phyloP scores from a whole-genome alignment of 352 stramenopile species.

The Globisporangium perplexum region DNA sequence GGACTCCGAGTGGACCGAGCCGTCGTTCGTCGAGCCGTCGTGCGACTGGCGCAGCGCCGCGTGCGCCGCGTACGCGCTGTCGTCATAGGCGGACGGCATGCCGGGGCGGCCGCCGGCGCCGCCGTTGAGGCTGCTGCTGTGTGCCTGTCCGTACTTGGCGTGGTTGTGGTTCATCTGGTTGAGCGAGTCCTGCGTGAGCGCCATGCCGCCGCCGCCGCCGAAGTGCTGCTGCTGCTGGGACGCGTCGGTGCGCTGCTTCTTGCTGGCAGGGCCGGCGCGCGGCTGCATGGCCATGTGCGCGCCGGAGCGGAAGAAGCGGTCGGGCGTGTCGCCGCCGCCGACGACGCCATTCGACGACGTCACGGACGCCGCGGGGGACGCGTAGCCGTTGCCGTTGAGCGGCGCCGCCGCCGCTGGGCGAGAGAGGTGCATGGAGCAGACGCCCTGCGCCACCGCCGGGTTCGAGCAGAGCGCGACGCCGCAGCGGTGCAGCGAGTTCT shows the following conservation, averaged over 20 bases:
- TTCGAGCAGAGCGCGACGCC: conserved; percentile 75
- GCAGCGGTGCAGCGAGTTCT: conserved; percentile 70
- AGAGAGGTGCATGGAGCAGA: conserved; percentile 74
- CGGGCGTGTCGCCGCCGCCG: conserved; percentile 24
- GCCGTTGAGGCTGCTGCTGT: conserved; percentile 13
- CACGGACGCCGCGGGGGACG: background rate
- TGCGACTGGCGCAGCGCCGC: conserved; percentile 21
- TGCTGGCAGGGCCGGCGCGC: conserved; percentile 25
- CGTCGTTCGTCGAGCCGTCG: conserved; percentile 43
- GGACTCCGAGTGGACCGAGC: conserved; percentile 66
- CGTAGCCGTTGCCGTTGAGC: conserved; percentile 17
- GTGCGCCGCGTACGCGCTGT: conserved; percentile 50
- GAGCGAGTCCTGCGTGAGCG: conserved; percentile 51
- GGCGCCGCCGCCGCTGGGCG: conserved; percentile 12
- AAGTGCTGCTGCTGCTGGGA: background rate
- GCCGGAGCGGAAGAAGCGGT: conserved; percentile 48
- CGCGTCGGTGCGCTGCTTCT: conserved; percentile 38
- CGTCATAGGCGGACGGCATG: conserved; percentile 53
- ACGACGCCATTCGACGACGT: conserved; percentile 5
- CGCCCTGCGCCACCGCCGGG: conserved; percentile 62
- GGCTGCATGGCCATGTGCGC: conserved; percentile 58
- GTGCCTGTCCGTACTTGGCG: conserved; percentile 30
- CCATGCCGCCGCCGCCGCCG: conserved; percentile 4
- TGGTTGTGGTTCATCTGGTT: conserved; percentile 46
- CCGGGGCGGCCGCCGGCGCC: conserved; percentile 8